These are phyloP conservation scores for Colletotrichum lini DNA, from an alignment of 2,329 filamentous ascomycete genomes.

Conservation along the genomic window DNA sequence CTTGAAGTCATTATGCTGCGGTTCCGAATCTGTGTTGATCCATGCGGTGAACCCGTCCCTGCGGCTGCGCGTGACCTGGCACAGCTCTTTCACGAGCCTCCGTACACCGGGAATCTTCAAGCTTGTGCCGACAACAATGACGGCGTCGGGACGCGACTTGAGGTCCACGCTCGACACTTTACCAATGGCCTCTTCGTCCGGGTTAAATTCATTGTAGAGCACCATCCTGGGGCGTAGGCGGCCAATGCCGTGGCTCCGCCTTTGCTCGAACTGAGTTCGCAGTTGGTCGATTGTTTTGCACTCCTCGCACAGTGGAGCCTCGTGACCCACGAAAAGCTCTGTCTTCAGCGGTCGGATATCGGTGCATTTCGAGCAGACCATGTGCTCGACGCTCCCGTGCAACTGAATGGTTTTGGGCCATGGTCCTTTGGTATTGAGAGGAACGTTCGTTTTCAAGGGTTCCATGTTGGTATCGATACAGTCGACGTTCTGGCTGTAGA, in stretches of 20 bases:
- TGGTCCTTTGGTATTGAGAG: conserved; percentile 84
- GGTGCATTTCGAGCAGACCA: conserved; percentile 96
- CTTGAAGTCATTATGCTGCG: conserved; percentile 86
- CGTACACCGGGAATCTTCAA: conserved; percentile 95
- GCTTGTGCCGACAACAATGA: conserved; percentile 95
- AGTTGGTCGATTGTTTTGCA: conserved; percentile 84
- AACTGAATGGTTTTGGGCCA: conserved; percentile 96
- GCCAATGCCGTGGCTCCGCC: conserved; percentile 94
- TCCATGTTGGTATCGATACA: conserved; percentile 89
- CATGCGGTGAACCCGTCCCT: conserved; percentile 90
- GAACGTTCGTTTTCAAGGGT: conserved; percentile 85
- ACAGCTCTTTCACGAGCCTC: conserved; percentile 91
- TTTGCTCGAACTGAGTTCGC: conserved; percentile 82
- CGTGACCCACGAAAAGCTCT: conserved; percentile 85
- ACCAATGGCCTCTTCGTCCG: conserved; percentile 95
- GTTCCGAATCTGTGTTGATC: conserved; percentile 92
- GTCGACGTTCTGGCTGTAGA: conserved; percentile 98
- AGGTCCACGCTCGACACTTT: conserved; percentile 90
- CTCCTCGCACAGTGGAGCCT: conserved; percentile 82
- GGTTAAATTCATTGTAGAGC: conserved; percentile 97
- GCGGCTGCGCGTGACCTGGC: conserved; percentile 84
- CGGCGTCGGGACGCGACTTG: conserved; percentile 86
- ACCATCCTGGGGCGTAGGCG: conserved; percentile 93
- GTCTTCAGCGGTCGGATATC: conserved; percentile 82
- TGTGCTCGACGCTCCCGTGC: conserved; percentile 93